Base-by-base conservation (phyloP, 2,329 filamentous ascomycete genomes). In the Calonectria henricotiae region DNA sequence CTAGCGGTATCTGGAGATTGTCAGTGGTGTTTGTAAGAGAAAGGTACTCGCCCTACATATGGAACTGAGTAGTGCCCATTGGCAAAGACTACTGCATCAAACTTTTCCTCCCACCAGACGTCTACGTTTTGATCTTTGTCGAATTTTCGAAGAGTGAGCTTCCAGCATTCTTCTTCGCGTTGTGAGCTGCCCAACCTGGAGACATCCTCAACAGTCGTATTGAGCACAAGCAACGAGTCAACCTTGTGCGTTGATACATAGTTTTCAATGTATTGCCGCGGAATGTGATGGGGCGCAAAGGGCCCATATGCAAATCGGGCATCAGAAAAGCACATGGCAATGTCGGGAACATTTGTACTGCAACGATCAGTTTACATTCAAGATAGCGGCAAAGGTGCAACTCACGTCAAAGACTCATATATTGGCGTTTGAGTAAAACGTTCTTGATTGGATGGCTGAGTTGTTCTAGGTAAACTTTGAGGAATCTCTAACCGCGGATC, bases 281-380 rank as follows among this genome's bases (percentile, higher is more conserved):
- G 85, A 0, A 90, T 79, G 70, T 86, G 83, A 73, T 90, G 88
- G 0, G 88, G 88, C 13, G 84, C 85, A 73, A 89, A 90, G 0
- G 88, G 87, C 0, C 87, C 88, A 67, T 89, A 89, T 0, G 88
- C 80, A 71, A 90, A 89, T 0, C 81, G 81, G 1, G 79, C 55
- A 68, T 89, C 88, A 0, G 87, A 89, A 72, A 89, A 89, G 5
- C 81, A 84, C 88, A 89, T 89, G 25, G 86, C 87, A 39, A 89
- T 85, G 44, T 86, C 84, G 0, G 88, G 88, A 0, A 90, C 87
- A 60, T 90, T 90, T 1, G 88, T 90, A 1, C 87, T 78, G 3
- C 0, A n/a, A 2, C 0, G 2, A 60, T 12, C 68, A 2, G 17
- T 0, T 20, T 0, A 2, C 5, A 3, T 8, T 0, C 12, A 1